Evolutionary conservation across 1,284 basidiomycete genomes (phyloP).

Genomic region (Leccinum insigne): DNA sequence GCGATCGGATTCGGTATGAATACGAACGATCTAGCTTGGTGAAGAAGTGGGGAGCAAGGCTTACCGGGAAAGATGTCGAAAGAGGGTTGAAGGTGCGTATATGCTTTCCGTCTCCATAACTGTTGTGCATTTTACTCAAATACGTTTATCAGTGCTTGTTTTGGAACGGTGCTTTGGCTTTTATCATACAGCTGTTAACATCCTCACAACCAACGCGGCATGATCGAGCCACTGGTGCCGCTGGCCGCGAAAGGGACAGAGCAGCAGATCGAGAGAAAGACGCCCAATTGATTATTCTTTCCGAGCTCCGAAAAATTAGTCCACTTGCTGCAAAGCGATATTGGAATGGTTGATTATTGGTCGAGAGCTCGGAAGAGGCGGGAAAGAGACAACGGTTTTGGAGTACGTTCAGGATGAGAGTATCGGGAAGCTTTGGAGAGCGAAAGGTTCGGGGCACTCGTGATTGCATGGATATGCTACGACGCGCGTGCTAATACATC

Average conservation of each 20-base stretch:
- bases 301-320: conserved; percentile 44
- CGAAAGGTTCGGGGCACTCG: conserved; percentile 52
- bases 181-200: conserved; percentile 51
- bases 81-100: conserved; percentile 67
- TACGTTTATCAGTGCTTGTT: not conserved
- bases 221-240: conserved; percentile 19
- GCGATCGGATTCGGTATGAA: conserved; percentile 23
- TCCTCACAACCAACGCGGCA: conserved; percentile 28
- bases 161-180: not conserved
- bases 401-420: conserved; percentile 46
- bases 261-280: conserved; percentile 25
- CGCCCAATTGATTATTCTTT: conserved; percentile 46
- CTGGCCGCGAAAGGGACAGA: conserved; percentile 31
- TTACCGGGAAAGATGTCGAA: conserved; percentile 67
- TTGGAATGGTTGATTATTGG: conserved; percentile 80
- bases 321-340: conserved; percentile 57
- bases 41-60: conserved; percentile 81
- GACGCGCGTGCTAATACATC: not conserved
- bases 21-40: conserved; percentile 60
- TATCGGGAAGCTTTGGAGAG: conserved; percentile 64
- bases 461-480: not conserved
- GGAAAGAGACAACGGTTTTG: conserved; percentile 36
- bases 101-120: not conserved
- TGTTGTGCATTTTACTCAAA: not conserved
- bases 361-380: conserved; percentile 57